Evolutionary conservation across 441 rosid species (phyloP), one percentile per base, ranked within the genome.

Genomic region (Croton setiger): DNA sequence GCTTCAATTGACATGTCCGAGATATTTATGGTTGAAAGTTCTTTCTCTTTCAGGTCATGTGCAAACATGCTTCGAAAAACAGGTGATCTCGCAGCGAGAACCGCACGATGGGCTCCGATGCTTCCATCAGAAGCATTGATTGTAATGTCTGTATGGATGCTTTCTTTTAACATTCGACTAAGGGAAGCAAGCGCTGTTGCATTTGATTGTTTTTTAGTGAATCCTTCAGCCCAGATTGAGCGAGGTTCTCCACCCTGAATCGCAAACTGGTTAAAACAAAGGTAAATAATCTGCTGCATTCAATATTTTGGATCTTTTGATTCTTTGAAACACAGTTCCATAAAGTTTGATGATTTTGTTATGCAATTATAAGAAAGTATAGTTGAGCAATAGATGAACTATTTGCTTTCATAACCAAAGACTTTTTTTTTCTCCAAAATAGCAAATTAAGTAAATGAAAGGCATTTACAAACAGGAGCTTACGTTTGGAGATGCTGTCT

Each of bases 31-130:
- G 86, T 78, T 20, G 96, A 93, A 27, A 86, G 78, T 58, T 93
- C 93, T 78, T 87, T 93, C 83, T 93, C 98, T 82, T 87, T 90
- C 77, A 93, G 85, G 85, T 91, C 80, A 44, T 93, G 93, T 2
- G 86, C 73, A 56, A 93, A 93, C 96, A 91, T 91, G 85, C 92
- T 82, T 63, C 59, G 63, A 78, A 93, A 91, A 73, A 93, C 98
- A 56, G 97, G 90, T 8, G 97, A 93, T 61, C 89, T 80, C 4
- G 96, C 83, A 21, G 98, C 91, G 56, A 93, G 90, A 60, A 93
- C 82, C 11, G 98, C 93, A 5, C 97, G 88, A 68, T 93, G 97
- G 17, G 97, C 96, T 69, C 83, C 86, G 7, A 86, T 83, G 85
- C 89, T 93, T 75, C 98, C 98, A 61, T 77, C 78, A n/a, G 88